Evolutionary conservation across 2,329 filamentous ascomycete species (phyloP).

Genomic region (Gaeumannomyces tritici): DNA sequence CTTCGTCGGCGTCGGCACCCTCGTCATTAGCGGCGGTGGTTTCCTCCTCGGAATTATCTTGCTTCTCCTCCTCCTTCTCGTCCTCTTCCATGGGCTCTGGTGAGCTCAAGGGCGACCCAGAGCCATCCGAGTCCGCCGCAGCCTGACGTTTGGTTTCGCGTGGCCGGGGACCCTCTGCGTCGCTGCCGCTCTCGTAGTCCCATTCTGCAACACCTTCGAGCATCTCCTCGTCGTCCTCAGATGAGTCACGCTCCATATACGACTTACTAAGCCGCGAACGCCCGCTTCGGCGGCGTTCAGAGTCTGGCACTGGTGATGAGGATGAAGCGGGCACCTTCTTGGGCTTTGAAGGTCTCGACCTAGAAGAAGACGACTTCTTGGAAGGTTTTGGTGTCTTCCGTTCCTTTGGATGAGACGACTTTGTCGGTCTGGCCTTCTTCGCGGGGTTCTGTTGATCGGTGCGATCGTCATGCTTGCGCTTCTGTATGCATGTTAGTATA

Average conservation of each 20-base stretch:
- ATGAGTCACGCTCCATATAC: conserved; percentile 48
- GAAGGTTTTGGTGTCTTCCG: conserved; percentile 23
- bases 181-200: conserved; percentile 37
- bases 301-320: conserved; percentile 19
- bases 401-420: conserved; percentile 15
- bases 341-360: conserved; percentile 9
- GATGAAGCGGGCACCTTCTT: conserved; percentile 17
- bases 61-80: neutral
- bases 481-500: conserved; percentile 25
- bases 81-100: conserved; percentile 7
- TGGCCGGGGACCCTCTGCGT: conserved; percentile 11
- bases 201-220: conserved; percentile 49
- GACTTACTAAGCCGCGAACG: conserved; percentile 35
- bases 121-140: neutral
- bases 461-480: conserved; percentile 47
- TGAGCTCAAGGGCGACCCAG: conserved; percentile 1
- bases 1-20: neutral
- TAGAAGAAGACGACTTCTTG: conserved; percentile 16
- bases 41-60: neutral
- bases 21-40: neutral
- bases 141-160: neutral
- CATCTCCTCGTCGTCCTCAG: conserved; percentile 53
- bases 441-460: conserved; percentile 32
- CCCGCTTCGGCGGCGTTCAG: conserved; percentile 47
- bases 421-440: conserved; percentile 25